These are phyloP conservation scores for Aspergillus sclerotioniger DNA, from an alignment of 495 filamentous ascomycete genomes.

Conservation along the genomic window DNA sequence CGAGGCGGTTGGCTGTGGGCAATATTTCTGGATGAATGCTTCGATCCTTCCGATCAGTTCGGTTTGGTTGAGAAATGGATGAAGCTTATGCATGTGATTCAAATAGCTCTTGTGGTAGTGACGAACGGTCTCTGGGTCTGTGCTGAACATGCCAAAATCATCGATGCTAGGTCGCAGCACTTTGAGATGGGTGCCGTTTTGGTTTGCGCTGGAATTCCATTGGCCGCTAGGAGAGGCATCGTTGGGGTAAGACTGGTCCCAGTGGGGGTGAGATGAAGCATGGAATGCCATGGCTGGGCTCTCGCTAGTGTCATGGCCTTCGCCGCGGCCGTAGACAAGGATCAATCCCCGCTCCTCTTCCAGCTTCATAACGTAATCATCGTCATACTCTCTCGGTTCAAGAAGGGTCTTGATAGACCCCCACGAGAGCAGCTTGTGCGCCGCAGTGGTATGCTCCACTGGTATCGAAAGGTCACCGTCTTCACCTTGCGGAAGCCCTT, in stretches of 20 bases:
- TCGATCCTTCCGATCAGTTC: slow-evolving; percentile 49
- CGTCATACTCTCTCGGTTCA: slow-evolving; percentile 41
- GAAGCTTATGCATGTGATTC: slow-evolving; percentile 79
- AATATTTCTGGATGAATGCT: slow-evolving; percentile 48
- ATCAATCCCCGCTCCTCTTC: slow-evolving; percentile 77
- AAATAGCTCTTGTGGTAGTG: slow-evolving; percentile 70
- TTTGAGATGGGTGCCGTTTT: background rate
- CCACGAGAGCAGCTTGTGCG: slow-evolving; percentile 74
- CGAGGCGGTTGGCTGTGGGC: slow-evolving; percentile 20
- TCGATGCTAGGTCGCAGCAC: slow-evolving; percentile 50
- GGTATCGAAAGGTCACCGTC: slow-evolving; percentile 65
- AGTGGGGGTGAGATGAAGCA: slow-evolving; percentile 11
- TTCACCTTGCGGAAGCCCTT: slow-evolving; percentile 20
- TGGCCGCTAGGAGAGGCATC: slow-evolving; percentile 24
- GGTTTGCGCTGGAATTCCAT: slow-evolving; percentile 31
- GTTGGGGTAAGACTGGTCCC: slow-evolving; percentile 30
- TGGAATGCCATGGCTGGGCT: slow-evolving; percentile 23
- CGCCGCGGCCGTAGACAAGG: slow-evolving; percentile 74
- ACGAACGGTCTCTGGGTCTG: slow-evolving; percentile 60
- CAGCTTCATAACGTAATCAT: slow-evolving; percentile 68
- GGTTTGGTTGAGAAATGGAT: slow-evolving; percentile 73
- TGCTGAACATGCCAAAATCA: slow-evolving; percentile 59
- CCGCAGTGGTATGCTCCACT: slow-evolving; percentile 76
- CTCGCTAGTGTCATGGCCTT: slow-evolving; percentile 57
- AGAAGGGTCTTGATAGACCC: slow-evolving; percentile 60